Percentiles rank a stretch among this genome's conserved stretches.
These are phyloP conservation scores for Phytophthora cactorum DNA, from an alignment of 352 stramenopile genomes.

Conservation along the genomic window DNA sequence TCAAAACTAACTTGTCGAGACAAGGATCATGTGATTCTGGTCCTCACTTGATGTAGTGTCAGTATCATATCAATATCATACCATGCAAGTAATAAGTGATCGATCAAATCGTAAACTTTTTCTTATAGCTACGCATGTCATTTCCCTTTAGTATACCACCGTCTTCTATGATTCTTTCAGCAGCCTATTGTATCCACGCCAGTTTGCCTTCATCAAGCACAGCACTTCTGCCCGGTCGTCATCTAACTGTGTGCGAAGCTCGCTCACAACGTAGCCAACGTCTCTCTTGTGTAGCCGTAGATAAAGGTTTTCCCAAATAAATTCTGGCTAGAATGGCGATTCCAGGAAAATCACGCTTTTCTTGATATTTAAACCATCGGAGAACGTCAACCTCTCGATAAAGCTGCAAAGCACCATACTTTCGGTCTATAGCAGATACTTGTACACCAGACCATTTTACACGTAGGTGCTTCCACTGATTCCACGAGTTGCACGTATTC, in stretches of 20 bases:
- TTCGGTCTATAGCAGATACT: neutral
- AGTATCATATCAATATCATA: neutral
- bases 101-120: neutral
- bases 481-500: neutral
- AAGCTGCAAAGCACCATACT: neutral
- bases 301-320: constrained; percentile 6
- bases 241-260: constrained; percentile 2
- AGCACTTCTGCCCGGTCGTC: constrained; percentile 15
- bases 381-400: constrained; percentile 9
- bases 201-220: constrained; percentile 20
- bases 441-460: neutral
- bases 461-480: neutral
- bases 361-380: constrained; percentile 1
- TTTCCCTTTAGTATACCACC: neutral
- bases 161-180: neutral
- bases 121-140: neutral
- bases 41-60: neutral
- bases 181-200: constrained; percentile 1
- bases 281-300: constrained; percentile 7
- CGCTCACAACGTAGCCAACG: constrained; percentile 11
- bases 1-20: neutral
- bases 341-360: neutral
- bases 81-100: neutral
- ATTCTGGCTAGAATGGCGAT: constrained; percentile 2
- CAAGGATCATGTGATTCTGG: neutral